Evolutionary conservation across 2,329 filamentous ascomycete species (phyloP), one percentile per base, ranked within the genome.

Genomic region (Pseudogymnoascus verrucosus): DNA sequence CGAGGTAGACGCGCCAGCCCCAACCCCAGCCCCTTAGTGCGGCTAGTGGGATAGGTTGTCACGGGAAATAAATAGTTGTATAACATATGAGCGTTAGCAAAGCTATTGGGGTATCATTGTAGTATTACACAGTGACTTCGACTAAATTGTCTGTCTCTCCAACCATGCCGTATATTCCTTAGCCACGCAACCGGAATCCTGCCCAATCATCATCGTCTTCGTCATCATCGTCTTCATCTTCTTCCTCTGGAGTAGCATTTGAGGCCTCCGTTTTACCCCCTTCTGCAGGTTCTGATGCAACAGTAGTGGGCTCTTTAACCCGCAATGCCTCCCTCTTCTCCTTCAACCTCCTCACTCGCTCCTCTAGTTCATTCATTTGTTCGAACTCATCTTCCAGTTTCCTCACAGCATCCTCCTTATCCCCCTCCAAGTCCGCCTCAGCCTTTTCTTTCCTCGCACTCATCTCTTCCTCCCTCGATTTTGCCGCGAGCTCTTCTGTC

Each of bases 301-400:
- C 67, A 16, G 69, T 68, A 36, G 65, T 68, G 51, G 71, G 74
- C 64, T 75, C 75, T 28, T 74, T 77, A 39, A 69, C 70, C 54
- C 84, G 79, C 66, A 93, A 73, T 63, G 85, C 84, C 71, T 93
- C 90, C 57, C 89, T 80, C 73, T 85, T 86, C 71, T 90, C 85
- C 72, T 89, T 88, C 62, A 93, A 75, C 65, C 80, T 81, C 65
- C 81, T 80, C 11, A 93, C 88, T 5, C 89, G 83, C 61, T 84
- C 84, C 74, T 93, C 90, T 54, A 93, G 80, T 71, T 87, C 84
- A 71, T 89, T 87, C 90, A 93, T 93, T 72, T 92, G 87, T 64
- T 91, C 89, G 68, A 93, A 89, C 74, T 93, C 90, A 42, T 87
- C 84, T 74, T 91, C 88, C 64, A 93, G 76, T 31, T 88, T 85